phyloP scores from a whole-genome alignment of 2,329 filamentous ascomycete species.

The Penicillium sp. region DNA sequence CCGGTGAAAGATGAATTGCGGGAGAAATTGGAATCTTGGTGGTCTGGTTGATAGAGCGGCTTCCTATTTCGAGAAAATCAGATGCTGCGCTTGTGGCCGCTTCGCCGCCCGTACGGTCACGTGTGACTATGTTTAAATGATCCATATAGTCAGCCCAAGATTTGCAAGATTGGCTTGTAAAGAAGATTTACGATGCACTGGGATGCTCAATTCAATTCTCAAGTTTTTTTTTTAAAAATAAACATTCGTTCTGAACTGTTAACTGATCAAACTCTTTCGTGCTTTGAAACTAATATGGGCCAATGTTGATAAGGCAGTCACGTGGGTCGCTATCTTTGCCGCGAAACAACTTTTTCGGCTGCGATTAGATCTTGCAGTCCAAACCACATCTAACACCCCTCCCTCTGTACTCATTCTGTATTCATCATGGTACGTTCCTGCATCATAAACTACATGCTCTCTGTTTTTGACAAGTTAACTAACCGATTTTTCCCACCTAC shows the following conservation, averaged over 20 bases:
- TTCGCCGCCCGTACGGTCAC: conserved; percentile 29
- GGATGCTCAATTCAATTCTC: background rate
- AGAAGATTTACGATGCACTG: background rate
- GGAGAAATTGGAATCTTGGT: conserved; percentile 12
- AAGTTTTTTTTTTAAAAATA: background rate
- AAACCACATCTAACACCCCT: conserved; percentile 20
- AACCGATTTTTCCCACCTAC: conserved; percentile 10
- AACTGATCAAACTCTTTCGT: background rate
- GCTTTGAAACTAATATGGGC: background rate
- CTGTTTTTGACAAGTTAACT: background rate
- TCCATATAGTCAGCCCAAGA: background rate
- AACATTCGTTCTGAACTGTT: background rate
- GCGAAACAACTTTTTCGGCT: conserved; percentile 28
- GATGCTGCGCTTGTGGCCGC: conserved; percentile 31
- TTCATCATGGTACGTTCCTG: conserved; percentile 33
- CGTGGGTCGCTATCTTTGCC: conserved; percentile 27
- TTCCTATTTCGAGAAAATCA: conserved; percentile 35
- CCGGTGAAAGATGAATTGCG: conserved; percentile 10
- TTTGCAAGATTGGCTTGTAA: background rate
- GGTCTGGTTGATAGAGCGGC: conserved; percentile 13
- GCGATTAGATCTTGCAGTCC: conserved; percentile 27
- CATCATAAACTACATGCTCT: background rate
- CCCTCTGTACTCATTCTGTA: conserved; percentile 17
- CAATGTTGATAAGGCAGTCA: conserved; percentile 23
- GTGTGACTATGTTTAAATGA: conserved; percentile 13